A percentile compares a stretch with the other conserved stretches of the same genome.
Conservation (phyloP, 1,284 basidiomycete species). For the Sporisorium iseilematis-ciliati region DNA sequence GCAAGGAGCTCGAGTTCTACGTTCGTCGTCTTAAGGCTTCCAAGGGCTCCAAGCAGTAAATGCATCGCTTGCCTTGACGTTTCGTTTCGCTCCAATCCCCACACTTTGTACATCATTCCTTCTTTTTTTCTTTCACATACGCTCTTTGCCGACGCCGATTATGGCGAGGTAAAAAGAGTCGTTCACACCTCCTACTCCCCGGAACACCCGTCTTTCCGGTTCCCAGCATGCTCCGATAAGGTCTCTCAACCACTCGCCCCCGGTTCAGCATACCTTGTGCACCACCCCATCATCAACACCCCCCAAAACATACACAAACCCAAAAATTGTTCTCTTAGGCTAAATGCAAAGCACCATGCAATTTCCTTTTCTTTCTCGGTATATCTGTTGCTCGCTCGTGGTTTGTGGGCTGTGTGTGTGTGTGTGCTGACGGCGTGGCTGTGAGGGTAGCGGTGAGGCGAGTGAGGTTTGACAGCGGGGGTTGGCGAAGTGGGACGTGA, state of each 20-base stretch:
- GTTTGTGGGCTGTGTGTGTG: background rate
- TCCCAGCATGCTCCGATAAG: too few species aligned
- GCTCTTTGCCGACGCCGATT: background rate
- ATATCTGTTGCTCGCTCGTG: background rate
- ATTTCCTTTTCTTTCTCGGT: background rate
- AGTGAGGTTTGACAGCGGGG: too few species aligned
- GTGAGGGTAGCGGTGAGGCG: too few species aligned
- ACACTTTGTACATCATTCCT: background rate
- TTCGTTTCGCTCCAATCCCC: too few species aligned
- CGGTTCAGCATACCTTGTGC: background rate
- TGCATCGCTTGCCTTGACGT: too few species aligned
- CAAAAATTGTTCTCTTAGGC: conserved; percentile 7
- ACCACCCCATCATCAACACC: background rate
- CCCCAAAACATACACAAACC: background rate
- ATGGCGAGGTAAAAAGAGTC: too few species aligned
- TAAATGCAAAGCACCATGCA: conserved; percentile 13
- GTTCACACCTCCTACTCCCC: too few species aligned
- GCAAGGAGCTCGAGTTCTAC: conserved; percentile 69
- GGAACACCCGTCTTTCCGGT: too few species aligned
- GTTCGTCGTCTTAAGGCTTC: conserved; percentile 63
- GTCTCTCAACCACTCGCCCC: too few species aligned
- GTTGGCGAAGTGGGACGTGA: too few species aligned
- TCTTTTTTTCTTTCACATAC: background rate
- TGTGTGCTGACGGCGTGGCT: background rate
- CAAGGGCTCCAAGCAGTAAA: conserved; percentile 63